Evolutionary conservation across 805 yeast species (phyloP).

Genomic region (Schizosaccharomyces octosporus): DNA sequence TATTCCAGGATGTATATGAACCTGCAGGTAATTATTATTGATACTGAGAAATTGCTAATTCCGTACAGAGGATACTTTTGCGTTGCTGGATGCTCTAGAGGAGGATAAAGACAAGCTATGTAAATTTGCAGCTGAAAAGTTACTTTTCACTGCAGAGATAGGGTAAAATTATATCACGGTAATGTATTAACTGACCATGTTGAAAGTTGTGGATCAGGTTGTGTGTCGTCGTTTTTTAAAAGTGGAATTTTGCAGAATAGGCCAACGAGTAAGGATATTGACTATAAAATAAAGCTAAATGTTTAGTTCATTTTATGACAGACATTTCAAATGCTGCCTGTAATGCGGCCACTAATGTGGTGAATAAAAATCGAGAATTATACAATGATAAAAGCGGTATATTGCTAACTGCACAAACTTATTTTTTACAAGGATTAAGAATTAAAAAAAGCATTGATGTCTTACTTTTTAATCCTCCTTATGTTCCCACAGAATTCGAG

Average conservation of each 20-base stretch:
- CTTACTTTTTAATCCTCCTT: conserved; percentile 2
- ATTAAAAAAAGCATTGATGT: background rate
- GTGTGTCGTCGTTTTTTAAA: background rate
- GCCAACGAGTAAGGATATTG: background rate
- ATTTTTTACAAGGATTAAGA: background rate
- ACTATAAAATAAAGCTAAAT: background rate
- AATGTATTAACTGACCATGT: too few species aligned
- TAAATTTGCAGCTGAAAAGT: background rate
- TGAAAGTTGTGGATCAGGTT: conserved; percentile 1
- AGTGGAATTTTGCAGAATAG: background rate
- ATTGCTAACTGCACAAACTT: background rate
- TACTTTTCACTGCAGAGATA: background rate
- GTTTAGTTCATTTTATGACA: background rate
- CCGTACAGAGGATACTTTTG: conserved; percentile 1
- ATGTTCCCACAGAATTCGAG: background rate
- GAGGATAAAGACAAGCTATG: background rate
- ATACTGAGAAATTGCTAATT: background rate
- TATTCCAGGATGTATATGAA: background rate
- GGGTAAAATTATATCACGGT: background rate
- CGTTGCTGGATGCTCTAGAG: conserved; percentile 2
- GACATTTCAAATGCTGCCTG: background rate
- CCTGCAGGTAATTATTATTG: background rate
- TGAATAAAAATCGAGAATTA: background rate
- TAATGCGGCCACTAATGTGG: background rate
- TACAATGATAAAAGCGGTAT: background rate